phyloP scores from a whole-genome alignment of 2,329 filamentous ascomycete species.

The Waltergamsia citrina region DNA sequence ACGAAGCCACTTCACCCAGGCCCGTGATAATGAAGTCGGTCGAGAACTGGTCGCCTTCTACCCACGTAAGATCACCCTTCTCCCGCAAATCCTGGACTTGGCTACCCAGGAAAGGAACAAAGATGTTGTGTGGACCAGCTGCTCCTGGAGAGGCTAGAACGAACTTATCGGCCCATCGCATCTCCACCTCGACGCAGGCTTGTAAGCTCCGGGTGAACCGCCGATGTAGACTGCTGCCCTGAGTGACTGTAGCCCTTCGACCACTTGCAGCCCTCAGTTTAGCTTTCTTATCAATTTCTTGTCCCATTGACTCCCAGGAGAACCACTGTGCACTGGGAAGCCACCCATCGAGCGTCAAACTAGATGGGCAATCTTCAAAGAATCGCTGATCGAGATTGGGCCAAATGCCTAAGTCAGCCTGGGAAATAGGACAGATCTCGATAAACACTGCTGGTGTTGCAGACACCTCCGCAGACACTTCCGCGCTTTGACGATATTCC shows the following conservation, averaged over 20 bases:
- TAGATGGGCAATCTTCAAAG: conserved; percentile 11
- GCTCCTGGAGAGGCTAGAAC: conserved; percentile 9
- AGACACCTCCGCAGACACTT: not conserved
- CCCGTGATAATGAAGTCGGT: too few relatives aligned
- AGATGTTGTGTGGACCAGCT: conserved; percentile 21
- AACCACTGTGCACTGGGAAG: conserved; percentile 29
- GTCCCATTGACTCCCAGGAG: conserved; percentile 17
- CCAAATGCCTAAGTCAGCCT: not conserved
- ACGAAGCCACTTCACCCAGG: too few relatives aligned
- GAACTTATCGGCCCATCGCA: conserved; percentile 21
- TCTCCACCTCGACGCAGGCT: conserved; percentile 35
- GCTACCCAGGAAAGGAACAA: conserved; percentile 12
- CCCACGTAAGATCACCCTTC: conserved; percentile 11
- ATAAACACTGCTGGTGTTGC: not conserved
- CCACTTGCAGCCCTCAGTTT: not conserved
- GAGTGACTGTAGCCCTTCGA: not conserved
- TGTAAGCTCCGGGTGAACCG: conserved; percentile 19
- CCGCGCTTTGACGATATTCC: too few relatives aligned
- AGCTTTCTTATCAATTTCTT: conserved; percentile 16
- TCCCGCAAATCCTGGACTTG: not conserved
- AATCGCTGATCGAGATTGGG: not conserved
- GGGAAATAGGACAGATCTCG: not conserved
- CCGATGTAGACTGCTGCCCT: conserved; percentile 2
- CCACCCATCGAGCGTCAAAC: conserved; percentile 32
- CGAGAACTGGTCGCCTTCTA: conserved; percentile 14